phyloP scores from a whole-genome alignment of 2,329 filamentous ascomycete genomes.

The Bertia moriformis region DNA sequence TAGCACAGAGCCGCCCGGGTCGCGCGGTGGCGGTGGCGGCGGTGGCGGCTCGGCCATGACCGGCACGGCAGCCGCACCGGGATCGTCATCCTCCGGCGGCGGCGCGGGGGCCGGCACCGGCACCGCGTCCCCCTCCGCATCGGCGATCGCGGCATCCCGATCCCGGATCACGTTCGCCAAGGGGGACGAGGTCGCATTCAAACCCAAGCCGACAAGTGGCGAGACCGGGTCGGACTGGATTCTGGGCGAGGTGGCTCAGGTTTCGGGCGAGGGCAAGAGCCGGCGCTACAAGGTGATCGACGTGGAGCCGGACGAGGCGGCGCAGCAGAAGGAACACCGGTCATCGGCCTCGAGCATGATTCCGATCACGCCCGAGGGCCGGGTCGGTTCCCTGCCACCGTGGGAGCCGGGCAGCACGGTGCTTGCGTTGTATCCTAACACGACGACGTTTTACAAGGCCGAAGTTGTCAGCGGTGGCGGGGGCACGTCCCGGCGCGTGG shows the following conservation, averaged over 20 bases:
- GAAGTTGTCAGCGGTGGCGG: constrained; percentile 60
- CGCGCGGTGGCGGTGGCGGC: too few species aligned
- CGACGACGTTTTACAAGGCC: constrained; percentile 73
- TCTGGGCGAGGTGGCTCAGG: constrained; percentile 62
- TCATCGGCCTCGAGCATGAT: constrained; percentile 66
- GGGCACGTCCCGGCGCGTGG: constrained; percentile 35
- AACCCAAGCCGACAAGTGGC: constrained; percentile 34
- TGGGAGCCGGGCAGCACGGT: constrained; percentile 58
- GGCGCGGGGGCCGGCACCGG: too few species aligned
- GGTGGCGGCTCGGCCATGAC: too few species aligned
- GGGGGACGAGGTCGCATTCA: constrained; percentile 54
- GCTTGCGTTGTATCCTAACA: constrained; percentile 67
- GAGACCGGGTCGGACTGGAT: constrained; percentile 54
- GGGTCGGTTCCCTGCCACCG: constrained; percentile 34
- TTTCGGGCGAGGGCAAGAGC: constrained; percentile 64
- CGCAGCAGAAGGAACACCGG: constrained; percentile 53
- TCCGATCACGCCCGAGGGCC: constrained; percentile 46
- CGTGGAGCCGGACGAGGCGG: constrained; percentile 59
- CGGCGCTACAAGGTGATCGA: constrained; percentile 69
- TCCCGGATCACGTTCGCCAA: constrained; percentile 41
- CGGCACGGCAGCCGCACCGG: too few species aligned
- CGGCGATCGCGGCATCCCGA: neutral
- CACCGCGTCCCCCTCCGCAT: neutral
- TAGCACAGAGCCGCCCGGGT: constrained; percentile 13
- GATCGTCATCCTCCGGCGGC: neutral